Evolutionary conservation across 768 basidiomycete species (phyloP).

Genomic region (Lentinula lateritia): DNA sequence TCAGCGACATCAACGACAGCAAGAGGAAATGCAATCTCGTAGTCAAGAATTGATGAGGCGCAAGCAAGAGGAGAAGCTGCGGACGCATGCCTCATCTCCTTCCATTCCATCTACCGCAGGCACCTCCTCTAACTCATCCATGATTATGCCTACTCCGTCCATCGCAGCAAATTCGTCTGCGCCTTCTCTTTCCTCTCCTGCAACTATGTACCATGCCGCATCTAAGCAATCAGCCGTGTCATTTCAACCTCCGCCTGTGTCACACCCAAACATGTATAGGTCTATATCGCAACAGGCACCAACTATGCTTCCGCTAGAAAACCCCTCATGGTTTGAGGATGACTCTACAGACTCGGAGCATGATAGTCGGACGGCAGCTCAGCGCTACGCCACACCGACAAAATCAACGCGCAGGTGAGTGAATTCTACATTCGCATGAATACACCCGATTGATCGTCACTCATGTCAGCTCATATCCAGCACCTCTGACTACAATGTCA

Average conservation of each 20-base stretch:
- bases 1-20: slow-evolving; percentile 6
- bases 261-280: slow-evolving; percentile 29
- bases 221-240: slow-evolving; percentile 19
- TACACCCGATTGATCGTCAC: not conserved
- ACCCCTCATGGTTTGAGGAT: slow-evolving; percentile 48
- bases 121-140: not conserved
- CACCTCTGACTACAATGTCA: slow-evolving; percentile 68
- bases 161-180: not conserved
- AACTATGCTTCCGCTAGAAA: slow-evolving; percentile 57
- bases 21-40: slow-evolving; percentile 13
- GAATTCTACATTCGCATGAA: not conserved
- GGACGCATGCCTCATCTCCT: slow-evolving; percentile 13
- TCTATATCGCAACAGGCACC: slow-evolving; percentile 26
- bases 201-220: not conserved
- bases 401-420: slow-evolving; percentile 1
- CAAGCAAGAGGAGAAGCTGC: slow-evolving; percentile 29
- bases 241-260: slow-evolving; percentile 18
- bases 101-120: slow-evolving; percentile 3
- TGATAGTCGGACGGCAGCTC: not conserved
- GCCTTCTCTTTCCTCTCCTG: not conserved
- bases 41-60: slow-evolving; percentile 17
- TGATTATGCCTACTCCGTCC: slow-evolving; percentile 14
- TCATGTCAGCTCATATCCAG: slow-evolving; percentile 28
- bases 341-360: slow-evolving; percentile 32
- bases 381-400: not conserved